phyloP scores from a whole-genome alignment of 176 grass and related monocot species.

The Oryza longistaminata region DNA sequence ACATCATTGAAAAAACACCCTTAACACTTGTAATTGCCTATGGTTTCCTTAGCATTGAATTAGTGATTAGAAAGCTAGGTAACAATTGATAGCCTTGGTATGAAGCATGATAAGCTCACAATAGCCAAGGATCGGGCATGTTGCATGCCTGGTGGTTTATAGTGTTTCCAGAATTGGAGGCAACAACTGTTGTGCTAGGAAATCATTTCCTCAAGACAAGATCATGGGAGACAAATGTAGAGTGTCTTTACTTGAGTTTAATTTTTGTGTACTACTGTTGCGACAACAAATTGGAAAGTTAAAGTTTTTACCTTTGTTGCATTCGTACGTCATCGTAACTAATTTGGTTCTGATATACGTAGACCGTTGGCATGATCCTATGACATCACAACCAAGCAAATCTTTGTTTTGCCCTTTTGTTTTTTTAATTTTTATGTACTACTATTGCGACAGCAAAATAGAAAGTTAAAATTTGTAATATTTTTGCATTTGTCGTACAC shows the following conservation, averaged over 20 bases:
- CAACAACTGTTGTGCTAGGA: background rate
- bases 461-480: background rate
- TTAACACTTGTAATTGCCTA: no score
- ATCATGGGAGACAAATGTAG: background rate
- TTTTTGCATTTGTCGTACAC: background rate
- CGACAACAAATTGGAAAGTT: background rate
- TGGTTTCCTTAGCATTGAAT: no score
- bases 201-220: background rate
- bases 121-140: no score
- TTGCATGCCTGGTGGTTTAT: no score
- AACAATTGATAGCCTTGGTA: background rate
- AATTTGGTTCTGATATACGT: background rate
- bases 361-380: background rate
- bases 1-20: no score
- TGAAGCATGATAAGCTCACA: background rate
- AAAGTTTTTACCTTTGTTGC: background rate
- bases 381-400: background rate
- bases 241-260: background rate
- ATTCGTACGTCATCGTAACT: background rate
- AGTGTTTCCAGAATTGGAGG: no score
- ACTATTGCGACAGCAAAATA: background rate
- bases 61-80: no score
- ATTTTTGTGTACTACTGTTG: background rate
- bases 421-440: background rate
- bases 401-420: background rate